Base-by-base conservation (phyloP, 352 stramenopile genomes). In the Globisporangium emineosum region DNA sequence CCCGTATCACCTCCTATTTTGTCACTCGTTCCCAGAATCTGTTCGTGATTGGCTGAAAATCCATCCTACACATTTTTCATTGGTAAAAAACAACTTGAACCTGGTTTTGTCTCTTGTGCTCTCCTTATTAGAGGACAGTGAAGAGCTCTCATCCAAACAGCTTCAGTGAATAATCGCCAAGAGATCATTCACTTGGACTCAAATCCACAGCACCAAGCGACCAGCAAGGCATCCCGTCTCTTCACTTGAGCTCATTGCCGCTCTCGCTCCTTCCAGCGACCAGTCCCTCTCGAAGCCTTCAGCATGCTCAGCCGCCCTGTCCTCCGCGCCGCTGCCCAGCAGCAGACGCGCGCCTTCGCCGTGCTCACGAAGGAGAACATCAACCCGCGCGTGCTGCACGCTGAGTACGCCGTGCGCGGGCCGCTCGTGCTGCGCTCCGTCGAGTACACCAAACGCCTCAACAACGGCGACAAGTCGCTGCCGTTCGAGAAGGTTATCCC, bases 401-500 rank as follows among this genome's bases (percentile, higher is more conserved):
- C 86, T 55, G 75, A 96, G 71, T 97, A 97, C 76, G 91, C 90
- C 15, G 91, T 97, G 40, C 87, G 91, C 40, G 91, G 91, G 0
- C 78, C 90, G 50, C 81, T 97, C 54, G 86, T 96, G 59, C 72
- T 96, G 43, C 83, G 83, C 57, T 89, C 89, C 3, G 76, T 79
- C 53, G 79, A 97, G 67, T 90, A 91, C 65, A 79, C 80, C 60
- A 74, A 87, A 57, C 85, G 82, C 5, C 72, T 97, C 30, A 75
- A 71, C 13, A 65, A 70, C 5, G 84, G 81, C 21, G 75, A 93
- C 67, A 82, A 67, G 60, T 90, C 84, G 65, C 83, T 93, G 33
- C 84, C 88, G 15, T 96, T 96, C 71, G 91, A 98, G 77, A 87
- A 97, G 65, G 96, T 99, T 70, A 96, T 99, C 65, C 97, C 95